phyloP scores from a whole-genome alignment of 73 alveolate genomes.

The Tetrahymena thermophila region DNA sequence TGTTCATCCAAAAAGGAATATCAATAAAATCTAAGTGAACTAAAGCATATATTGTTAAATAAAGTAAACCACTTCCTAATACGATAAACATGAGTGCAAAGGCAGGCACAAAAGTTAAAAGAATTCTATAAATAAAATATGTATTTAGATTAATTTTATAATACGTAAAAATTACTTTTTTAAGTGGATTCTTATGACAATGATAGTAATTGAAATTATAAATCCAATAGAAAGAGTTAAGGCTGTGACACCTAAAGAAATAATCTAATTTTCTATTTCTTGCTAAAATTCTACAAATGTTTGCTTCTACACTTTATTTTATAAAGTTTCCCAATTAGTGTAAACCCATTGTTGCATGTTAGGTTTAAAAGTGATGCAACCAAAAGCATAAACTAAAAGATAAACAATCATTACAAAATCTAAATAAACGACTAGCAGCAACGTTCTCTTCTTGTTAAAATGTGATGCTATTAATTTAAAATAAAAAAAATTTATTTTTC shows the following conservation, averaged over 20 bases:
- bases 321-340: background rate
- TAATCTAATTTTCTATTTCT: background rate
- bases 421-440: background rate
- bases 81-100: background rate
- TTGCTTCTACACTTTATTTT: background rate
- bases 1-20: background rate
- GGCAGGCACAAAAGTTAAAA: background rate
- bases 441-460: background rate
- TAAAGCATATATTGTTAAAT: background rate
- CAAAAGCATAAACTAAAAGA: background rate
- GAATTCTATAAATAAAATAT: background rate
- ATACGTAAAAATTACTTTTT: background rate
- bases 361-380: background rate
- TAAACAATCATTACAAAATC: background rate
- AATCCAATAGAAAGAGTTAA: background rate
- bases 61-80: background rate
- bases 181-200: background rate
- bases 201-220: background rate
- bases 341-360: background rate
- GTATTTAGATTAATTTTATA: background rate
- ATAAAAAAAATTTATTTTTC: background rate
- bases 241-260: background rate
- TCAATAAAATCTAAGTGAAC: background rate
- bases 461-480: background rate
- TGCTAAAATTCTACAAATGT: background rate